Evolutionary conservation across 148 eudicot species (phyloP), one percentile per base, ranked within the genome.

Genomic region (Spergularia bocconei): DNA sequence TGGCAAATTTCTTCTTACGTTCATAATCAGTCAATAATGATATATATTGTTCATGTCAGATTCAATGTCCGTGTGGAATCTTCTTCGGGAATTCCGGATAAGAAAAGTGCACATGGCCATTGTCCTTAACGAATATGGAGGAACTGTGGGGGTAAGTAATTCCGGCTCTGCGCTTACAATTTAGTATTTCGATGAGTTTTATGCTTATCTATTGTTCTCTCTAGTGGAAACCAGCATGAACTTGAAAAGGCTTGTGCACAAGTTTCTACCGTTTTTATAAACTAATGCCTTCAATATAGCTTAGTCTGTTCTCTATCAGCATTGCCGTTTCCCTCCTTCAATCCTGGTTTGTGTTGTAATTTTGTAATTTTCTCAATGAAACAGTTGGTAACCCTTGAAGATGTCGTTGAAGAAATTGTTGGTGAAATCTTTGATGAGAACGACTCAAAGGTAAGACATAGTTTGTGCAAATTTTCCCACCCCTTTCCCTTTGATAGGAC

Each of bases 31-130:
- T 38, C 20, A 60, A 17, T 44, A 29, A 71, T 36, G 61, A 50
- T 60, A 60, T 19, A 62, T 72, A 57, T 74, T 78, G 41, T 72
- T 79, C 79, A 73, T 73, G 67, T 75, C 54, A 94, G 98, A 94
- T 92, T 94, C 98, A 56, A 94, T 94, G 98, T 94, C 98, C 33
- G 98, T 94, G 4, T 94, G 98, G 98, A 94, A 94, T 82, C 98
- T 94, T 84, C 97, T 94, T 76, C 87, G 98, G 77, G 98, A 94
- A 77, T 94, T 94, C 77, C 97, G 98, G 75, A 94, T 94, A 79
- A 85, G 98, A 81, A 94, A 94, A 90, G 97, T 94, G 56, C 98
- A 94, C 88, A 92, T 94, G 97, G 98, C 98, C 77, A 89, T 94
- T 85, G 98, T 92, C 84, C 92, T 94, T 36, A 94, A 94, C 44